Evolutionary conservation across 768 basidiomycete genomes (phyloP), one percentile per base, ranked within the genome.

Genomic region (Serendipita indica): DNA sequence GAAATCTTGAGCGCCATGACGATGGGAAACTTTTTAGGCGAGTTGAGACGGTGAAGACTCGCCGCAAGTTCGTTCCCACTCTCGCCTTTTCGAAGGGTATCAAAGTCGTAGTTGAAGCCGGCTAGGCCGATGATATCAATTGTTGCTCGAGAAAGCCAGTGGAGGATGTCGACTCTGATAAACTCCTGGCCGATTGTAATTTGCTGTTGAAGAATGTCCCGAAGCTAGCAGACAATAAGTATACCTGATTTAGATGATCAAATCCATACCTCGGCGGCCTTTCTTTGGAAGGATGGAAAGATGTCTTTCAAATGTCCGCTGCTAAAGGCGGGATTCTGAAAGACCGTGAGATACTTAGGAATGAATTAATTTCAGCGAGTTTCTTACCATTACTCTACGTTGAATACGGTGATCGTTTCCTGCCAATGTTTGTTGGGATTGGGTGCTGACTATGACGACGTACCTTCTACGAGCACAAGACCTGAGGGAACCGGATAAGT

Each of bases 311-410:
- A 69, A 37, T 37, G 70, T 60, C 54, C 73, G 75, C 10, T 37
- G 22, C 49, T 37, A 16, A 59, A 57, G 72, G 83, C 80, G 66
- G 76, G 72, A 39, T 70, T 72, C 64, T 84, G 82, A 12, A 25
- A 13, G 27, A 27, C 2, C 27, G 16, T 1, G 2, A 25, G n/a
- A 7, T 16, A 5, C n/a, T n/a, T n/a, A n/a, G n/a, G n/a, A n/a
- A n/a, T n/a, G n/a, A n/a, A n/a, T n/a, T n/a, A n/a, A n/a, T n/a
- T n/a, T n/a, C n/a, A 37, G 13, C 18, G 25, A 32, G 10, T 30
- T 22, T 5, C n/a, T 12, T 22, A 41, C 56, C 16, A 14, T 20
- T 7, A 16, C 22, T 27, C 39, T 33, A 39, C 60, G 33, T 59
- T 39, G 39, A 37, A 35, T 20, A 62, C 33, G 52, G 33, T 54